Conservation (phyloP, 2,329 filamentous ascomycete genomes). For the Colletotrichum sp. region DNA sequence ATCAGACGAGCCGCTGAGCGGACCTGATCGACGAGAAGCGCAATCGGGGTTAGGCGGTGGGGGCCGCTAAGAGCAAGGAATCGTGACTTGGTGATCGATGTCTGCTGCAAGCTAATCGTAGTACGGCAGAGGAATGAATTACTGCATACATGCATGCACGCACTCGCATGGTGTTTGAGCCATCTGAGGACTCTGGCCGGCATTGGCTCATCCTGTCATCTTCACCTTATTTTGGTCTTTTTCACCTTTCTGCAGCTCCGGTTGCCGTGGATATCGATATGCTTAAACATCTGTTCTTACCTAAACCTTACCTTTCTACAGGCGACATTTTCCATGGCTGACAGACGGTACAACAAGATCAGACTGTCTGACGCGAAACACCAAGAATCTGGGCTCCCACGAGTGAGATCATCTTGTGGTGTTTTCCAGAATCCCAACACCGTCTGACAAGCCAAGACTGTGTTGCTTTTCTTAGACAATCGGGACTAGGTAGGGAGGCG, state of each 20-base stretch:
- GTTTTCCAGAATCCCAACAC: background rate
- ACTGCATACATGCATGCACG: background rate
- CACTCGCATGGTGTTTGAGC: background rate
- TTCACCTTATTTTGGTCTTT: background rate
- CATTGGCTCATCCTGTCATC: background rate
- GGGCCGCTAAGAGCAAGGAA: background rate
- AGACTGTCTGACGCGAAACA: background rate
- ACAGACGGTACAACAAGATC: background rate
- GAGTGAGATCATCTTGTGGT: background rate
- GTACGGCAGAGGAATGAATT: background rate
- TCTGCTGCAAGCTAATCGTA: background rate
- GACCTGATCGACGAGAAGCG: background rate
- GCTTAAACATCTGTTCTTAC: background rate
- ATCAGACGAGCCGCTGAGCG: background rate
- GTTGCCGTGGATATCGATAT: background rate
- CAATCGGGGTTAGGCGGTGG: background rate
- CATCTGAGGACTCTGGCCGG: background rate
- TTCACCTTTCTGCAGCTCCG: background rate
- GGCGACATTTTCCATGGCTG: background rate
- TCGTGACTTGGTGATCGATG: background rate
- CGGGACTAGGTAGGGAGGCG: background rate
- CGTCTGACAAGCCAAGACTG: background rate
- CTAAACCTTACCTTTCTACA: background rate
- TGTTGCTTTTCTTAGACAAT: background rate
- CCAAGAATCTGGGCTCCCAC: background rate